A percentile compares a stretch with the other conserved stretches of the same genome.
Conservation (phyloP, 768 basidiomycete species). For the Agaricus sinodeliciosus region DNA sequence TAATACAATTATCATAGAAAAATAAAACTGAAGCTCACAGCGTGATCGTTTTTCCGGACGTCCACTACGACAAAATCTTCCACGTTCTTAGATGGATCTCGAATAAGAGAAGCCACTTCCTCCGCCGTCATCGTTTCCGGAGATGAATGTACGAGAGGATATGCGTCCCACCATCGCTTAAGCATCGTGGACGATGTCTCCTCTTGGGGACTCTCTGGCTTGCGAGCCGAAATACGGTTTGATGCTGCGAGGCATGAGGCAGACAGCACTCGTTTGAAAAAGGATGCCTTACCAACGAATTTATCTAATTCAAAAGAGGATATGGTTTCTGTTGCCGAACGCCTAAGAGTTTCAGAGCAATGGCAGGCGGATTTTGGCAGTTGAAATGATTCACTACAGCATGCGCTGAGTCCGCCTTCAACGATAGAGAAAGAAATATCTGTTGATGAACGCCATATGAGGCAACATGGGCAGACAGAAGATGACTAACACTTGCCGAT, state of each 20-base stretch:
- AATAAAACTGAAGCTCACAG: conserved; percentile 22
- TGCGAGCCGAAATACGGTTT: conserved; percentile 41
- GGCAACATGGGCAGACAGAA: background rate
- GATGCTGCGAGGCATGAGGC: conserved; percentile 24
- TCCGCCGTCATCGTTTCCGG: conserved; percentile 25
- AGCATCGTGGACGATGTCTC: conserved; percentile 23
- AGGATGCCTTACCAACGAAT: conserved; percentile 32
- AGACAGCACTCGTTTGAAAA: background rate
- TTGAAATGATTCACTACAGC: conserved; percentile 15
- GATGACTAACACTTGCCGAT: conserved; percentile 20
- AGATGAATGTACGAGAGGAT: conserved; percentile 31
- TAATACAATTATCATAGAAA: background rate
- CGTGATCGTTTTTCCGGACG: conserved; percentile 41
- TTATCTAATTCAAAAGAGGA: conserved; percentile 31
- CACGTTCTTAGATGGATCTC: conserved; percentile 6
- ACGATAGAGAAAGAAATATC: conserved; percentile 35
- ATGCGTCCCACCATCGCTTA: conserved; percentile 48
- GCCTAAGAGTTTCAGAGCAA: no score
- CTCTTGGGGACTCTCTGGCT: conserved; percentile 16
- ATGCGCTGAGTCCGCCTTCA: conserved; percentile 33
- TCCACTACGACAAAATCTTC: conserved; percentile 38
- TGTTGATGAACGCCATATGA: conserved; percentile 13
- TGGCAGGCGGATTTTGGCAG: background rate
- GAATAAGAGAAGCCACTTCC: conserved; percentile 31
- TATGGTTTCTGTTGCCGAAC: background rate